phyloP scores from a whole-genome alignment of 1,284 basidiomycete species.

The Inonotus obliquus region DNA sequence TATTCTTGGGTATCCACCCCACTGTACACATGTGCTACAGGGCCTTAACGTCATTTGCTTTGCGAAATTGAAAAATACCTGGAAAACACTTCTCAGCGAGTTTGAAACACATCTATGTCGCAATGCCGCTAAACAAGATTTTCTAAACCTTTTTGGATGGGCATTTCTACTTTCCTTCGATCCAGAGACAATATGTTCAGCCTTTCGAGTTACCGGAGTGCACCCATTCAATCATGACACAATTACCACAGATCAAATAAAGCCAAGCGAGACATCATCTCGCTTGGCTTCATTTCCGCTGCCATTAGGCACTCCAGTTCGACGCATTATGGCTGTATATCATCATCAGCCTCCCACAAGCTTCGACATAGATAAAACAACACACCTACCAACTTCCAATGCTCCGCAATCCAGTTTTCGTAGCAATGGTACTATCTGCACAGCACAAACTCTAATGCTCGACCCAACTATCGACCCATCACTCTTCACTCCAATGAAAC shows the following conservation, averaged over 20 bases:
- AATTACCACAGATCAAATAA: conserved; percentile 15
- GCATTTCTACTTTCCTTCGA: conserved; percentile 26
- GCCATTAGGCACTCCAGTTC: background rate
- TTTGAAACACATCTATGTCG: conserved; percentile 20
- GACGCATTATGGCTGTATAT: conserved; percentile 5
- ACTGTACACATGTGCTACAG: conserved; percentile 25
- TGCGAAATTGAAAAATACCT: conserved; percentile 24
- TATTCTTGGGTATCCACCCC: conserved; percentile 32
- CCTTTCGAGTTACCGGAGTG: conserved; percentile 31
- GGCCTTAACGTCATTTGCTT: conserved; percentile 39
- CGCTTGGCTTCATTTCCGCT: conserved; percentile 19
- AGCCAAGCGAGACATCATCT: conserved; percentile 20
- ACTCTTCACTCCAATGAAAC: conserved; percentile 5
- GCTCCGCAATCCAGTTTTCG: background rate
- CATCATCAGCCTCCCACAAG: background rate
- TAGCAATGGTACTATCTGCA: background rate
- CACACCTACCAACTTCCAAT: background rate
- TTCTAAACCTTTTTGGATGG: conserved; percentile 24
- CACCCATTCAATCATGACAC: conserved; percentile 26
- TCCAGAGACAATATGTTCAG: conserved; percentile 21
- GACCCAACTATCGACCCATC: background rate
- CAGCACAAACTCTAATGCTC: background rate
- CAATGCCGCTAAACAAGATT: conserved; percentile 27
- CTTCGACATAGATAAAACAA: background rate
- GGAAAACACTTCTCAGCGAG: conserved; percentile 18